Percentiles rank a stretch among this genome's conserved stretches.
phyloP scores from a whole-genome alignment of 805 yeast species.

The Nadsonia fulvescens region DNA sequence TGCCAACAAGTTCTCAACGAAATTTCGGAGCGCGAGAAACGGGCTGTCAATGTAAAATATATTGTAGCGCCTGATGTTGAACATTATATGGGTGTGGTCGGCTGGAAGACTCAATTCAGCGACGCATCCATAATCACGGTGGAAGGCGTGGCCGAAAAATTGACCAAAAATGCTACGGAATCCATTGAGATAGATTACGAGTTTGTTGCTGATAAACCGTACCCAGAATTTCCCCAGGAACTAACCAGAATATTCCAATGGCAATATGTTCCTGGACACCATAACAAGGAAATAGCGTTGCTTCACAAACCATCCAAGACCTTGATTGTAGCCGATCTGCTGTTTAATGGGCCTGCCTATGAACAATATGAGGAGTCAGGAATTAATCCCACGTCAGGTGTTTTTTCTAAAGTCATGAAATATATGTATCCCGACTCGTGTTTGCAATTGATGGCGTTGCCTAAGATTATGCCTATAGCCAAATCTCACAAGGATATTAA shows the following conservation, averaged over 20 bases:
- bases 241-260: slow-evolving; percentile 30
- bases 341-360: slow-evolving; percentile 36
- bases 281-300: slow-evolving; percentile 38
- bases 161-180: slow-evolving; percentile 14
- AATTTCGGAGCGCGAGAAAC: slow-evolving; percentile 2
- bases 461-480: slow-evolving; percentile 10
- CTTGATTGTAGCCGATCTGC: slow-evolving; percentile 39
- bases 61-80: slow-evolving; percentile 45
- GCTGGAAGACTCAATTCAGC: slow-evolving; percentile 34
- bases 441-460: slow-evolving; percentile 20
- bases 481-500: slow-evolving; percentile 15
- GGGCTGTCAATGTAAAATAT: slow-evolving; percentile 13
- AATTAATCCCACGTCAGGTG: slow-evolving; percentile 29
- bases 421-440: slow-evolving; percentile 24
- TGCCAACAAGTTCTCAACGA: slow-evolving; percentile 8
- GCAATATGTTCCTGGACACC: slow-evolving; percentile 35
- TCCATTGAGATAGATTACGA: slow-evolving; percentile 21
- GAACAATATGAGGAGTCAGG: slow-evolving; percentile 33
- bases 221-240: slow-evolving; percentile 16
- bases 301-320: slow-evolving; percentile 30
- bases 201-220: slow-evolving; percentile 2
- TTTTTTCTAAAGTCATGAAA: slow-evolving; percentile 22
- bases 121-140: slow-evolving; percentile 35
- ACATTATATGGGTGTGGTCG: slow-evolving; percentile 44
- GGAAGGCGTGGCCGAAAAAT: slow-evolving; percentile 18